Evolutionary conservation across 352 stramenopile genomes (phyloP).

Genomic region (Phytophthora palmivora): DNA sequence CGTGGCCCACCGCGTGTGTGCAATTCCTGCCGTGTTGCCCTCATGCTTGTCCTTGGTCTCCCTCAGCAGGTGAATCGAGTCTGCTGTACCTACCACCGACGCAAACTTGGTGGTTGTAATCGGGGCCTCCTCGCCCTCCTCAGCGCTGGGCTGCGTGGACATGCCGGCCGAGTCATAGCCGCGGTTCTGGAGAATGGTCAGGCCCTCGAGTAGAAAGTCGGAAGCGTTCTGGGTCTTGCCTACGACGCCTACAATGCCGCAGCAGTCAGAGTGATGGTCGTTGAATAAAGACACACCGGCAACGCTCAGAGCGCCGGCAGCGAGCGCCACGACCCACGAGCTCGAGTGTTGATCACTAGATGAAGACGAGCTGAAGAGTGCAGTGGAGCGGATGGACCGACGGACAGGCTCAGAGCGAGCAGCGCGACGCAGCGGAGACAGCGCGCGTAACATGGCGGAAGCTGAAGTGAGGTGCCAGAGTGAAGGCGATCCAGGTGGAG

Average conservation of each 20-base stretch:
- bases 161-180: conserved; percentile 99
- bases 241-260: conserved; percentile 84
- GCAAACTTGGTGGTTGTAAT: conserved; percentile 96
- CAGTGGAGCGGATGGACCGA: conserved; percentile 15
- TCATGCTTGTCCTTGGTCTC: conserved; percentile 77
- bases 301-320: conserved; percentile 24
- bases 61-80: conserved; percentile 92
- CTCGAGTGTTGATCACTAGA: conserved; percentile 9
- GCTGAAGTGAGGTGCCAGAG: conserved; percentile 6
- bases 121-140: conserved; percentile 42
- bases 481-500: conserved; percentile 26
- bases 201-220: conserved; percentile 84
- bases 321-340: conserved; percentile 28
- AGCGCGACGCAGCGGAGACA: conserved; percentile 18
- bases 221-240: conserved; percentile 71
- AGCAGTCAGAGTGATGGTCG: conserved; percentile 46
- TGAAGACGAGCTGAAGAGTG: neutral
- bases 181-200: conserved; percentile 94
- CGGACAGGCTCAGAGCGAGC: conserved; percentile 4
- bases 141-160: conserved; percentile 85
- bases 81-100: conserved; percentile 88
- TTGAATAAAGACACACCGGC: conserved; percentile 7
- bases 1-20: conserved; percentile 99
- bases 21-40: conserved; percentile 96
- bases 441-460: conserved; percentile 28